Percentiles rank a stretch among this genome's conserved stretches.
phyloP scores from a whole-genome alignment of 441 rosid genomes.

The Geranium incanum region DNA sequence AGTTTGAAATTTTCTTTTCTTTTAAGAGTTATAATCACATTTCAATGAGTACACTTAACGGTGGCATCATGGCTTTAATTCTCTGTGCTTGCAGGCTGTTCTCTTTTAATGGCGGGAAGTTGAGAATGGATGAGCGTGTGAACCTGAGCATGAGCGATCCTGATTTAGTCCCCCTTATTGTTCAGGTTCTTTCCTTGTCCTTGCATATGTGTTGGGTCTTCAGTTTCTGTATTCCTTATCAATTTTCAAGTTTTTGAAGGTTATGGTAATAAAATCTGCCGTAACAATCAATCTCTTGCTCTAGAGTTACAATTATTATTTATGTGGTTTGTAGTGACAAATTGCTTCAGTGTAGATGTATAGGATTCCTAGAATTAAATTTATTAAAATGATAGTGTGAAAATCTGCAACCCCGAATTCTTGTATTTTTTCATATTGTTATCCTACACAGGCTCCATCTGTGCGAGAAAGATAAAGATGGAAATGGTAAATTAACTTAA shows the following conservation, averaged over 20 bases:
- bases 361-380: not conserved
- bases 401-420: not conserved
- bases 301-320: not conserved
- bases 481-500: no score
- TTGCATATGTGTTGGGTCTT: constrained; percentile 9
- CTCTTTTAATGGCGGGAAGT: constrained; percentile 73
- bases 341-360: not conserved
- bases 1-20: constrained; percentile 8
- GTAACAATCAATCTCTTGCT: not conserved
- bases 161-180: constrained; percentile 81
- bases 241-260: constrained; percentile 14
- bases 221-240: constrained; percentile 9
- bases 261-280: not conserved
- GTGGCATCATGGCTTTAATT: constrained; percentile 9
- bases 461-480: no score
- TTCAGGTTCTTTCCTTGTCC: constrained; percentile 55
- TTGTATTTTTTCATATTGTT: not conserved
- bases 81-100: constrained; percentile 53
- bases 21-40: not conserved
- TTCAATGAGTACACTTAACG: not conserved
- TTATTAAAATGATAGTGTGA: not conserved
- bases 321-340: not conserved
- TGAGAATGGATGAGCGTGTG: constrained; percentile 90
- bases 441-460: no score
- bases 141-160: constrained; percentile 97